phyloP scores from a whole-genome alignment of 2,329 filamentous ascomycete genomes.

The Mariannaea elegans region DNA sequence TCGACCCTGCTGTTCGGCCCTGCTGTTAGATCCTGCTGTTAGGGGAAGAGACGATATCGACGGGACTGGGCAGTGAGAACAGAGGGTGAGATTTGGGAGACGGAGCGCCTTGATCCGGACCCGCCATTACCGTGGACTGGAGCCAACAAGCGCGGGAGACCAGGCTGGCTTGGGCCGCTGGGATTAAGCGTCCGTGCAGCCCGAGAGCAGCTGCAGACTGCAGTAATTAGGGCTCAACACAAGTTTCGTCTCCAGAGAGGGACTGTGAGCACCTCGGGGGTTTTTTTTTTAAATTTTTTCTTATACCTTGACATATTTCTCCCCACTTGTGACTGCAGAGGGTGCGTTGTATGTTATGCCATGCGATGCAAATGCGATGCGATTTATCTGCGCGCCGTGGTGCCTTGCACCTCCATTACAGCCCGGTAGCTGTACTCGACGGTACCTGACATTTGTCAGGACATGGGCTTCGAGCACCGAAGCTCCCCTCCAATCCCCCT shows the following conservation, averaged over 20 bases:
- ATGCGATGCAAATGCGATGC: conserved; percentile 7
- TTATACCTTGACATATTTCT: neutral
- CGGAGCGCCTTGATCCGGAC: conserved; percentile 12
- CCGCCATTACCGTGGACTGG: conserved; percentile 32
- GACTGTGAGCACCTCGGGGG: neutral
- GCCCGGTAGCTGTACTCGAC: conserved; percentile 13
- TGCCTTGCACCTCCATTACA: conserved; percentile 14
- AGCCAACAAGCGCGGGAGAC: conserved; percentile 37
- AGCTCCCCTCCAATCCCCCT: neutral
- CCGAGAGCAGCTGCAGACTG: conserved; percentile 7
- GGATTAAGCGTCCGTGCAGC: conserved; percentile 18
- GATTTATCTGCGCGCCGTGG: conserved; percentile 5
- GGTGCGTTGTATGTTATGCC: neutral
- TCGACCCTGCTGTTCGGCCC: too few relatives aligned
- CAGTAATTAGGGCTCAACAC: too few relatives aligned
- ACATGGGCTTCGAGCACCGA: neutral
- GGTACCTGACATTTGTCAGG: conserved; percentile 20
- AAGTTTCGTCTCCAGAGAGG: neutral
- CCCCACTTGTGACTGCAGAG: neutral
- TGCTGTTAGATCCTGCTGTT: too few relatives aligned
- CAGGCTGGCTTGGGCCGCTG: conserved; percentile 26
- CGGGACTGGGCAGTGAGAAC: neutral
- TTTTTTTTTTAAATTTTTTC: neutral
- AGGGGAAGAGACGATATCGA: neutral
- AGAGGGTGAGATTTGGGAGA: conserved; percentile 6